These are phyloP conservation scores for Stagonosporopsis tanaceti DNA, from an alignment of 2,329 filamentous ascomycete species.

Conservation along the genomic window DNA sequence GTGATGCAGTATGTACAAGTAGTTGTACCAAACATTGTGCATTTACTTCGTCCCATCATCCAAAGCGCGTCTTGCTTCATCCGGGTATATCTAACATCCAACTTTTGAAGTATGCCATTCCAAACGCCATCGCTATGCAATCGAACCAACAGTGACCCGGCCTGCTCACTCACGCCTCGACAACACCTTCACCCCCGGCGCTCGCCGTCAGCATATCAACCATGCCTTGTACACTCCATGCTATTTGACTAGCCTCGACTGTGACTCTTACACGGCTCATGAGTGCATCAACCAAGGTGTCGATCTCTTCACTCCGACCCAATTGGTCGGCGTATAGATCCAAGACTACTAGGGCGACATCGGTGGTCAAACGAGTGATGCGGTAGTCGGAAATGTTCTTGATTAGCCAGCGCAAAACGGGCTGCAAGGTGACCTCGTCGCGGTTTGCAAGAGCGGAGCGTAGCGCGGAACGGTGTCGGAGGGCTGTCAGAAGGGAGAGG, in stretches of 20 bases:
- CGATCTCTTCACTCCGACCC: conserved; percentile 75
- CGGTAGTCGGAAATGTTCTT: conserved; percentile 83
- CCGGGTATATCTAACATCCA: conserved; percentile 23
- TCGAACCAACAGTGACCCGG: conserved; percentile 3
- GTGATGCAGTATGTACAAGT: not conserved
- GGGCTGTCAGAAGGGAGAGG: conserved; percentile 80
- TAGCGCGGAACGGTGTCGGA: conserved; percentile 87
- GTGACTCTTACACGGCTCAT: conserved; percentile 76
- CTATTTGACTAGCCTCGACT: conserved; percentile 83
- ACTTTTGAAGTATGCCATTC: conserved; percentile 19
- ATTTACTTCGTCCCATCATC: conserved; percentile 32
- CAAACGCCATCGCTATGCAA: conserved; percentile 51
- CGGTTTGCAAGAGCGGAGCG: conserved; percentile 80
- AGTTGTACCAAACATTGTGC: conserved; percentile 17
- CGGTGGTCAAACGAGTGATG: conserved; percentile 80
- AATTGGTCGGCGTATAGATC: conserved; percentile 88
- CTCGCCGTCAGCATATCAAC: conserved; percentile 77
- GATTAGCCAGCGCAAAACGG: conserved; percentile 83
- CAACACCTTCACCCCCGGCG: conserved; percentile 43
- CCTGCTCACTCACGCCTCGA: conserved; percentile 20
- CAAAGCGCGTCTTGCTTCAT: conserved; percentile 31
- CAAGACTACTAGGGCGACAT: conserved; percentile 81
- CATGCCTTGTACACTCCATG: conserved; percentile 86
- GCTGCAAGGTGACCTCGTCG: conserved; percentile 81
- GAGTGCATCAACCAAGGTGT: conserved; percentile 72